Base-by-base conservation (phyloP, 2,329 filamentous ascomycete genomes). In the Aureobasidium lini region DNA sequence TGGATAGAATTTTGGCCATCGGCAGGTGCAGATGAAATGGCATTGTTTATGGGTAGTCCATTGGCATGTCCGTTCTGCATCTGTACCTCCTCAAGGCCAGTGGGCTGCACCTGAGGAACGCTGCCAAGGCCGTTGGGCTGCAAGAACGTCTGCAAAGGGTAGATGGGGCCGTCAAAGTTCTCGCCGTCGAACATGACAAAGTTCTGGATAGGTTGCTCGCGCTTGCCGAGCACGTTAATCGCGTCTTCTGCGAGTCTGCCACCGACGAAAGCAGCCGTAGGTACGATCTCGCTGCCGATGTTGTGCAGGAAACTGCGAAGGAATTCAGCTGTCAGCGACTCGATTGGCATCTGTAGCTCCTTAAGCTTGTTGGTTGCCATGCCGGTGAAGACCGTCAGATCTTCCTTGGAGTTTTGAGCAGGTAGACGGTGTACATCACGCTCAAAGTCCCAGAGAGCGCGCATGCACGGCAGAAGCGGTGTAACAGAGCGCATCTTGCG, bases 141-240 rank as follows among this genome's bases (percentile, higher is more conserved):
- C 44, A 63, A 57, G 53, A 63, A 61, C 6, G 62, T 61, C 39
- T 63, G 60, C 28, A 63, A 44, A 6, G 62, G 47, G 70, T 94
- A 96, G 64, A 94, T 85, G 1, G 85, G 85, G 0, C 88, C 89
- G 64, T 89, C 83, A 73, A 89, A 88, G 47, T 81, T 82, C 66
- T 90, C 88, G 13, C 92, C 92, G 71, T 97, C 91, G 68, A 97
- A 96, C 18, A 97, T 78, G 52, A 96, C 82, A 71, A 96, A 84
- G 72, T 99, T 99, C 76, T 99, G 94, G 43, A 99, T 88, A 0
- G 94, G 94, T 73, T 96, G 94, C 75, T 97, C 91, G 42, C 88
- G 85, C 70, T 89, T 85, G 50, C 92, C 90, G 6, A 97, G 82
- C 34, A 96, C 92, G 68, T 97, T 97, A 75, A 99, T 97, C 54